Conservation (phyloP, 306 rosid genomes). For the Trifolium subterraneum region DNA sequence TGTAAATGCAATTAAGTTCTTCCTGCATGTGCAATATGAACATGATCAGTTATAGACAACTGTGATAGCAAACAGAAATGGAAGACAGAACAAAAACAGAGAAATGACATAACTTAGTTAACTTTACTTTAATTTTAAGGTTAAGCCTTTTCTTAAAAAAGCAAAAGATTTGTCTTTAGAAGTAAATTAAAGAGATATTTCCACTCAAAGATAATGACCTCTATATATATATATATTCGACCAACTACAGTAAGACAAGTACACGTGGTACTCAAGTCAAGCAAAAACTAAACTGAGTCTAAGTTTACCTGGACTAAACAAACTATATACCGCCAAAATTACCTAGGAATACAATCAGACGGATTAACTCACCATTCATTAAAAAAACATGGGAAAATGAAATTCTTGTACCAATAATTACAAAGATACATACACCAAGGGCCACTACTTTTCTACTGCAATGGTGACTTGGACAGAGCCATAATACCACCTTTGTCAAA, state of each 20-base stretch:
- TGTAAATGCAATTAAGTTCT: not conserved
- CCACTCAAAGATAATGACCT: not conserved
- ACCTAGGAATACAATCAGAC: too few relatives aligned
- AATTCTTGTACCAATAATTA: not conserved
- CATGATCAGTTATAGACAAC: not conserved
- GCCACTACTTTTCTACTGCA: not conserved
- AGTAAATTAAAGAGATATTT: not conserved
- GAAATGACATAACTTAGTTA: not conserved
- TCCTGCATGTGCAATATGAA: constrained; percentile 17
- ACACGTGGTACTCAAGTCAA: too few relatives aligned
- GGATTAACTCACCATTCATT: too few relatives aligned
- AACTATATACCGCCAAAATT: too few relatives aligned
- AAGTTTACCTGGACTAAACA: too few relatives aligned
- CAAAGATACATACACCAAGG: not conserved
- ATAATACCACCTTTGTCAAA: too few relatives aligned
- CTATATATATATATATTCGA: too few relatives aligned
- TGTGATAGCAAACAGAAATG: not conserved
- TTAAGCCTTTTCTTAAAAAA: not conserved
- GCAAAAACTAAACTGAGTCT: too few relatives aligned
- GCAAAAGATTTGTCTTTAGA: not conserved
- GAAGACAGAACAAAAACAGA: not conserved
- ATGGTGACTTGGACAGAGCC: too few relatives aligned
- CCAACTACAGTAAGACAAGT: too few relatives aligned
- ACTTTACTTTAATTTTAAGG: not conserved
- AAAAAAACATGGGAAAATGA: too few relatives aligned